These are phyloP conservation scores for Sicyos edulis DNA, from an alignment of 306 rosid species.

Conservation along the genomic window DNA sequence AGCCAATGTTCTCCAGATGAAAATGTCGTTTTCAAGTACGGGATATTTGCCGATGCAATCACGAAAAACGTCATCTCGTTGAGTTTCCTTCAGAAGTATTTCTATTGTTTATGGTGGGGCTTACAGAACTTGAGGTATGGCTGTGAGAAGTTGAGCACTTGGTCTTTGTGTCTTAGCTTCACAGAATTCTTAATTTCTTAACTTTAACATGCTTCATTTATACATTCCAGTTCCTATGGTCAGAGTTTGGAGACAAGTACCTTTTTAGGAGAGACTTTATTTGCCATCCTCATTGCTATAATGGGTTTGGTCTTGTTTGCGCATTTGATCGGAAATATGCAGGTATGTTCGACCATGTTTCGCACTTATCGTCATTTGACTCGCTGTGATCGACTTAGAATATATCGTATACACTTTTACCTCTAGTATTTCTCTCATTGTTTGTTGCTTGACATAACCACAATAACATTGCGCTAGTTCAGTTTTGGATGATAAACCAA, in stretches of 20 bases:
- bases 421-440: neutral
- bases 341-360: slow-evolving; percentile 40
- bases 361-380: neutral
- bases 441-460: neutral
- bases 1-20: slow-evolving; percentile 54
- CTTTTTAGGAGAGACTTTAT: slow-evolving; percentile 66
- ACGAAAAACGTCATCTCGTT: slow-evolving; percentile 47
- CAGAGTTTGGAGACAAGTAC: slow-evolving; percentile 62
- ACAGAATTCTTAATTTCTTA: neutral
- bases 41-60: slow-evolving; percentile 56
- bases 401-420: neutral
- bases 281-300: slow-evolving; percentile 71
- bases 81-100: slow-evolving; percentile 57
- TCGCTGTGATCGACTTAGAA: neutral
- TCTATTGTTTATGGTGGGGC: slow-evolving; percentile 95
- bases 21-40: slow-evolving; percentile 44
- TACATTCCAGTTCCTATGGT: slow-evolving; percentile 62
- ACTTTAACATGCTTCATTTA: slow-evolving; percentile 18
- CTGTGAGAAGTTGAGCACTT: slow-evolving; percentile 1
- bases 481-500: neutral
- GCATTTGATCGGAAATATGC: slow-evolving; percentile 94
- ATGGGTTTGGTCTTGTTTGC: slow-evolving; percentile 84
- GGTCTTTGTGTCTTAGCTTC: neutral
- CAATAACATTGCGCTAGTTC: neutral
- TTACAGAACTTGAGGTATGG: slow-evolving; percentile 87